Conservation (phyloP, 345 rosid species). For the Mercurialis annua region DNA sequence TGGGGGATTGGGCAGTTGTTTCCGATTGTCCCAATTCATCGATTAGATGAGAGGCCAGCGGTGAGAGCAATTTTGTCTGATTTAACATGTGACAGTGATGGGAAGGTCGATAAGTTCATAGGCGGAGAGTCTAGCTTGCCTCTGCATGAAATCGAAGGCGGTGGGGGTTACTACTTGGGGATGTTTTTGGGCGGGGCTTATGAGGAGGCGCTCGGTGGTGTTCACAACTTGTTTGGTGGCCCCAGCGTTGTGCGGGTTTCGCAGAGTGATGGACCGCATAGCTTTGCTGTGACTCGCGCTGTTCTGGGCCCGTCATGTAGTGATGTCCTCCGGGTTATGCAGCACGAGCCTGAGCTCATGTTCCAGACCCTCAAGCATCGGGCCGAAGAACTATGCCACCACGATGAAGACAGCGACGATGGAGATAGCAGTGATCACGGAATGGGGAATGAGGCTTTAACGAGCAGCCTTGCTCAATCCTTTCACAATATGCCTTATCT, state of each 20-base stretch:
- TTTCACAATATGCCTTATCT: slow-evolving; percentile 96
- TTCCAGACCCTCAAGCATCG: slow-evolving; percentile 87
- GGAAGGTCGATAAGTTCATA: slow-evolving; percentile 82
- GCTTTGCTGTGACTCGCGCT: slow-evolving; percentile 87
- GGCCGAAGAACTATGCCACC: slow-evolving; percentile 54
- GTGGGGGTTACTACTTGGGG: slow-evolving; percentile 70
- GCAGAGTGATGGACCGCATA: slow-evolving; percentile 90
- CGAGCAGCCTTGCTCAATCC: slow-evolving; percentile 56
- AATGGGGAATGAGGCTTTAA: slow-evolving; percentile 37
- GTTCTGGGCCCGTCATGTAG: slow-evolving; percentile 76
- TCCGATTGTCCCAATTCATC: slow-evolving; percentile 87
- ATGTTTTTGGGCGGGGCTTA: slow-evolving; percentile 99
- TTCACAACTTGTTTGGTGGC: slow-evolving; percentile 91
- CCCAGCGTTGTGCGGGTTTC: slow-evolving; percentile 83
- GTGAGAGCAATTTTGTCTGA: slow-evolving; percentile 77
- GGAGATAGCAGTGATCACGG: slow-evolving; percentile 26
- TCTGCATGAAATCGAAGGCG: slow-evolving; percentile 66
- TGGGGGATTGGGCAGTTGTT: slow-evolving; percentile 95
- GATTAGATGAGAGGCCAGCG: slow-evolving; percentile 66
- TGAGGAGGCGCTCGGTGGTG: slow-evolving; percentile 97
- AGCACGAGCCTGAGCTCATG: slow-evolving; percentile 98
- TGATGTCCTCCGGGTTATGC: slow-evolving; percentile 92
- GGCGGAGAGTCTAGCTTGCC: slow-evolving; percentile 88
- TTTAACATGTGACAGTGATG: slow-evolving; percentile 91
- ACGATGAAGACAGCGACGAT: slow-evolving; percentile 25